phyloP scores from a whole-genome alignment of 768 basidiomycete genomes.

The Suillus subluteus region DNA sequence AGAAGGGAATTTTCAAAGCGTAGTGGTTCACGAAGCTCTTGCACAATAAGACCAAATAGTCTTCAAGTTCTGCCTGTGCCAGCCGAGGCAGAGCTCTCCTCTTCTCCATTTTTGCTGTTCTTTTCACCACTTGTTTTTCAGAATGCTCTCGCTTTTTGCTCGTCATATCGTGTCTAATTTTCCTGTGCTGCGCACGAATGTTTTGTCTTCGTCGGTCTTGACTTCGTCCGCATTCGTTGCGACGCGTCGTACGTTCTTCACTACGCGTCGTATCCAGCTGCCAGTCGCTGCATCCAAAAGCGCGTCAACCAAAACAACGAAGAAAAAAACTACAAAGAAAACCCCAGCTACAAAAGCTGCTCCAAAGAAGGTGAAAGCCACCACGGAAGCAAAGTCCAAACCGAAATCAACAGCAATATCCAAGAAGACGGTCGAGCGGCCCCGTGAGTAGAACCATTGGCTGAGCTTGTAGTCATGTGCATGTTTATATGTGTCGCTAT shows the following conservation, averaged over 20 bases:
- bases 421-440: conserved; percentile 16
- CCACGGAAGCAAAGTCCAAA: conserved; percentile 15
- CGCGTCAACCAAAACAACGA: conserved; percentile 8
- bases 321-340: conserved; percentile 14
- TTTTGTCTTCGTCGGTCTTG: conserved; percentile 7
- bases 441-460: conserved; percentile 20
- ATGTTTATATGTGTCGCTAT: conserved; percentile 1
- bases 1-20: conserved; percentile 9
- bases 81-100: not conserved
- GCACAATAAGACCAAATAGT: conserved; percentile 13
- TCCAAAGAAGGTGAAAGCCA: conserved; percentile 11
- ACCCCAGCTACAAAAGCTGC: conserved; percentile 9
- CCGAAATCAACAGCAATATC: conserved; percentile 5
- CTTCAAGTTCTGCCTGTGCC: not conserved
- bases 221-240: conserved; percentile 7
- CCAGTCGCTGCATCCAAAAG: conserved; percentile 14
- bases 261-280: conserved; percentile 22
- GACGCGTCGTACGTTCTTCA: conserved; percentile 31
- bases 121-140: conserved; percentile 9
- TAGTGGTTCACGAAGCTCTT: conserved; percentile 8
- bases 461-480: not conserved
- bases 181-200: conserved; percentile 4
- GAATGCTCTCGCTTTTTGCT: conserved; percentile 22
- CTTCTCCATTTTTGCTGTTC: not conserved
- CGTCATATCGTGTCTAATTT: conserved; percentile 8